Evolutionary conservation across 2,329 filamentous ascomycete genomes (phyloP).

Genomic region (Monosporascus ibericus): DNA sequence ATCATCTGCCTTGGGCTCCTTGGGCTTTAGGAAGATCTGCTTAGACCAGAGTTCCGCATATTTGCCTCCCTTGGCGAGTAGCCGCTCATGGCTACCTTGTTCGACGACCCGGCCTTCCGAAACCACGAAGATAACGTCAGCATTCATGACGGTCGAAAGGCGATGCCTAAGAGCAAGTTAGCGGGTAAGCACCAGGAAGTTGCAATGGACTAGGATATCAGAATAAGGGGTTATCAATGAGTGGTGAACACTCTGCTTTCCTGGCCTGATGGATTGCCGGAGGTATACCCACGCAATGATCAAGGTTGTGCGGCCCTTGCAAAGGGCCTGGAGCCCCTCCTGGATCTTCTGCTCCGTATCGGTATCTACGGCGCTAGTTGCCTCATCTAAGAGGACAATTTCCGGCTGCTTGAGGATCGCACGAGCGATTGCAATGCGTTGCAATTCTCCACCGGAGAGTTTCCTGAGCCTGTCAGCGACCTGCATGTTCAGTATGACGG

Average conservation of each 20-base stretch:
- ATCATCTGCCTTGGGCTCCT: slow-evolving; percentile 30
- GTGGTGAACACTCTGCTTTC: neutral
- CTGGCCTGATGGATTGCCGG: neutral
- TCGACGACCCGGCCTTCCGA: slow-evolving; percentile 58
- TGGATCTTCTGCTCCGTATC: slow-evolving; percentile 64
- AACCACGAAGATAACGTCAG: slow-evolving; percentile 61
- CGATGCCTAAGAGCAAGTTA: slow-evolving; percentile 45
- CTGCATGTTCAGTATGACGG: neutral
- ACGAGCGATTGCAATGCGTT: slow-evolving; percentile 62
- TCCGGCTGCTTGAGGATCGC: slow-evolving; percentile 69
- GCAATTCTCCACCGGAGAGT: slow-evolving; percentile 60
- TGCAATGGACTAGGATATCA: neutral
- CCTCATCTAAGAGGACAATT: slow-evolving; percentile 72
- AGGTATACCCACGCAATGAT: slow-evolving; percentile 46
- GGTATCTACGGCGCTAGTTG: slow-evolving; percentile 70
- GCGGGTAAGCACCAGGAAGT: neutral
- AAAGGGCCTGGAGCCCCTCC: slow-evolving; percentile 51
- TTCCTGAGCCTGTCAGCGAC: slow-evolving; percentile 33
- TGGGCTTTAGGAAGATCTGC: slow-evolving; percentile 49
- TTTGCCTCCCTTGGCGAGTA: slow-evolving; percentile 52
- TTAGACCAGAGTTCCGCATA: slow-evolving; percentile 62
- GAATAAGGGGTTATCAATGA: neutral
- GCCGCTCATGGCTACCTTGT: slow-evolving; percentile 53
- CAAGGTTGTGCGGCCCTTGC: slow-evolving; percentile 58
- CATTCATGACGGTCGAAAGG: slow-evolving; percentile 65